Base-by-base conservation (phyloP, 139 green algal genomes). In the Tetraselmis chui region DNA sequence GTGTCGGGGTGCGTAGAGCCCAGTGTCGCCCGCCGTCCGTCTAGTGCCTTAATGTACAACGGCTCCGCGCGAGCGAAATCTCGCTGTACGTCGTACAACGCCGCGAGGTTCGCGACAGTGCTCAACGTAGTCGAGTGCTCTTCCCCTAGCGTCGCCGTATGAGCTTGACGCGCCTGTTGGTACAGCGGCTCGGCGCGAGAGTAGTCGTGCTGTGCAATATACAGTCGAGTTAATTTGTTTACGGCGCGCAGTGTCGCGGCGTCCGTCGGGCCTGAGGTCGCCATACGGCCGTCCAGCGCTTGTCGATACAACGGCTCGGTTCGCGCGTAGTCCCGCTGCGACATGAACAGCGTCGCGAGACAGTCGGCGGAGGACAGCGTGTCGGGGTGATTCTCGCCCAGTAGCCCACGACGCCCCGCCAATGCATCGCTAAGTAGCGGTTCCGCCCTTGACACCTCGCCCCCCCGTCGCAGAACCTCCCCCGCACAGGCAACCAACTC, bases 331-430 rank as follows among this genome's bases (percentile, higher is more conserved):
- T 32, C n/a, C 1, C 78, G 59, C 29, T 78, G 77, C 5, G 30
- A 26, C 24, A 80, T 80, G 78, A 82, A 23, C 29, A 77, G 82
- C 0, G 82, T 32, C 2, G 82, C 82, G 59, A 85, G 26, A 26
- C 82, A 83, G 29, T 28, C 28, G 0, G 25, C 22, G 0, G 82
- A 74, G 24, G 67, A 25, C 18, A 78, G 67, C 5, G 79, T 67
- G 31, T 85, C 78, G 23, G 82, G 77, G 28, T 85, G 82, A 22
- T 25, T 26, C 58, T 30, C 32, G 78, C 82, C 82, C n/a, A 85
- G 28, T 32, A 85, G 29, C 0, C 78, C 82, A 28, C 80, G 58
- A 59, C 76, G 76, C 78, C 79, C 78, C 2, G 1, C 76, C 30
- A 85, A 29, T 78, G 82, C 82, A 27, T 80, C 30, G 78, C 30